These are phyloP conservation scores for Apiospora koreana DNA, from an alignment of 2,329 filamentous ascomycete genomes.

Conservation along the genomic window DNA sequence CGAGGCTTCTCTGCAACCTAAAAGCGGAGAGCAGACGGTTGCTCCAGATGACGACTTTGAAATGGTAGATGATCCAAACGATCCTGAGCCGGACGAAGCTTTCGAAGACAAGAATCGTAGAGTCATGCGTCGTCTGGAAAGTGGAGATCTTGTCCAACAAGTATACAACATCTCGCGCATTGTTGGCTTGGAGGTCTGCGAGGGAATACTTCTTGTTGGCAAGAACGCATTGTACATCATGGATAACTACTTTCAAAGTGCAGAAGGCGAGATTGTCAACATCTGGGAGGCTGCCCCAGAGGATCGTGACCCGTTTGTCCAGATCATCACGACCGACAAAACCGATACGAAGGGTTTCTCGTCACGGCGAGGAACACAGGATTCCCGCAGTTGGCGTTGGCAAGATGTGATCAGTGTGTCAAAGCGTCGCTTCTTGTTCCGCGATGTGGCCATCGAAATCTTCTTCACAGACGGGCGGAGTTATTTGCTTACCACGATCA, in stretches of 20 bases:
- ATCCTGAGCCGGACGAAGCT: constrained; percentile 71
- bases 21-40: constrained; percentile 25
- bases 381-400: constrained; percentile 91
- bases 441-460: constrained; percentile 93
- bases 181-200: constrained; percentile 87
- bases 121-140: constrained; percentile 90
- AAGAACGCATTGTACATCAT: constrained; percentile 92
- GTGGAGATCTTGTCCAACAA: constrained; percentile 87
- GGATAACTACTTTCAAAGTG: constrained; percentile 93
- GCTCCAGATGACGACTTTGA: constrained; percentile 89
- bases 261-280: constrained; percentile 94
- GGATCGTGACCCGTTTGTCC: constrained; percentile 92
- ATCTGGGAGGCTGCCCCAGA: constrained; percentile 91
- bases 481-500: constrained; percentile 86
- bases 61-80: constrained; percentile 89
- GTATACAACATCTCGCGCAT: constrained; percentile 96
- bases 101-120: constrained; percentile 99
- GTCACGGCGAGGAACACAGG: constrained; percentile 66
- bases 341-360: constrained; percentile 61
- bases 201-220: constrained; percentile 90
- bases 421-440: constrained; percentile 91
- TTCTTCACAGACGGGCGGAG: constrained; percentile 97
- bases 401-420: constrained; percentile 92
- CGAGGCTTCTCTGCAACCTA: constrained; percentile 19
- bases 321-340: constrained; percentile 80